Evolutionary conservation across 441 rosid genomes (phyloP).

Genomic region (Jatropha multifida): DNA sequence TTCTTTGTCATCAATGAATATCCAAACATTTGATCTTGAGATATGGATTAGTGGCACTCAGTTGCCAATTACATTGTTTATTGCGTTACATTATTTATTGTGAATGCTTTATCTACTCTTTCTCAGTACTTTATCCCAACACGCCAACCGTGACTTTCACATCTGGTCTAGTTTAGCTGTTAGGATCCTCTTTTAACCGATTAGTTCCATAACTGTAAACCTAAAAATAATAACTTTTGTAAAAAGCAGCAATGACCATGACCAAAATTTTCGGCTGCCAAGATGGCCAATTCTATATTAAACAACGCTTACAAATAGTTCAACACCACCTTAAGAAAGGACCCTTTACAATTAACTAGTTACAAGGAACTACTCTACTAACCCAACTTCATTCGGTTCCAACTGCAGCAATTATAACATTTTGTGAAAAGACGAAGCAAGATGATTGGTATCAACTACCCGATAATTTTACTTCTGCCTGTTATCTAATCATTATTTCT

Average conservation of each 20-base stretch:
- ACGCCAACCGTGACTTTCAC: too few species aligned
- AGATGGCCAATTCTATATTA: neutral
- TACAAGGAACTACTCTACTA: neutral
- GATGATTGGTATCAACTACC: neutral
- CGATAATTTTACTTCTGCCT: constrained; percentile 2
- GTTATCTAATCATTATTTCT: constrained; percentile 18
- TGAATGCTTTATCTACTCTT: too few species aligned
- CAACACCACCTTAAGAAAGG: constrained; percentile 5
- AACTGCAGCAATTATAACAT: neutral
- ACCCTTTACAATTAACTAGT: constrained; percentile 19
- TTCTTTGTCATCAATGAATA: too few species aligned
- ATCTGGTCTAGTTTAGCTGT: too few species aligned
- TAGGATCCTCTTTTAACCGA: too few species aligned
- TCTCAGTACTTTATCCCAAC: too few species aligned
- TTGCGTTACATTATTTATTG: too few species aligned
- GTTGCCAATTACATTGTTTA: too few species aligned
- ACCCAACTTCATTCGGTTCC: neutral
- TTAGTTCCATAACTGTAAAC: too few species aligned
- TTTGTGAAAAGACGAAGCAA: neutral
- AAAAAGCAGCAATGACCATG: neutral
- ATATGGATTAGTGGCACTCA: too few species aligned
- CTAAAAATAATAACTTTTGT: neutral
- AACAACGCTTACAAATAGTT: neutral
- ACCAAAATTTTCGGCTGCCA: neutral
- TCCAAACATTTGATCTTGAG: too few species aligned